A percentile compares a stretch with the other conserved stretches of the same genome.
phyloP scores from a whole-genome alignment of 2,329 filamentous ascomycete genomes.

The Magnaporthiopsis incrustans region DNA sequence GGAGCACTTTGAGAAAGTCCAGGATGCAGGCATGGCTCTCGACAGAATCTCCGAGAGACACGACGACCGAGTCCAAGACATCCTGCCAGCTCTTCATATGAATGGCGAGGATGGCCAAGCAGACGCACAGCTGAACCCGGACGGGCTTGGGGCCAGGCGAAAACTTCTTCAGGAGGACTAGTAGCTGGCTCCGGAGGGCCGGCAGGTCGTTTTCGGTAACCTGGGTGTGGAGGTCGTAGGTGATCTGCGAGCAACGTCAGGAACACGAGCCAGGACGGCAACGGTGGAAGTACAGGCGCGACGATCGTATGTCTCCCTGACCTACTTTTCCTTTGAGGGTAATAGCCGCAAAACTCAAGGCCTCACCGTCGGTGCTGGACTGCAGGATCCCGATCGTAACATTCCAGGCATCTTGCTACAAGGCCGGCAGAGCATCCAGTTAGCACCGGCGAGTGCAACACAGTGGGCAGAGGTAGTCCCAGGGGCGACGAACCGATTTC shows the following conservation, averaged over 20 bases:
- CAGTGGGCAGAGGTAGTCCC: neutral
- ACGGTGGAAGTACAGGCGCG: too few species aligned
- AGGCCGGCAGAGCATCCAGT: constrained; percentile 17
- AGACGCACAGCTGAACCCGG: constrained; percentile 88
- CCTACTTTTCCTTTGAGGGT: constrained; percentile 95
- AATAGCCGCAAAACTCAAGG: constrained; percentile 90
- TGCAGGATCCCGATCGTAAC: constrained; percentile 81
- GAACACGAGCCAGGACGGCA: neutral
- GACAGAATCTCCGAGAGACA: constrained; percentile 66
- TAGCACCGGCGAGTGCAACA: constrained; percentile 12
- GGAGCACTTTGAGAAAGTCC: constrained; percentile 93
- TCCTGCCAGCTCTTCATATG: constrained; percentile 96
- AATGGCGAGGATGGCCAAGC: constrained; percentile 87
- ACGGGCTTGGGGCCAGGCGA: constrained; percentile 76
- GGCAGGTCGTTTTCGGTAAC: constrained; percentile 67
- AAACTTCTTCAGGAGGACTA: constrained; percentile 73
- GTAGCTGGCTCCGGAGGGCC: constrained; percentile 73
- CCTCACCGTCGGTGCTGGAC: constrained; percentile 70
- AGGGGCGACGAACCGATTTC: constrained; percentile 70
- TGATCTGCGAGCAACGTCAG: constrained; percentile 55
- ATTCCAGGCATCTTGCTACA: constrained; percentile 81
- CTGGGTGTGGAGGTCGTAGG: constrained; percentile 84
- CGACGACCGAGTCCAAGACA: constrained; percentile 74
- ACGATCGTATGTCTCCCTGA: neutral
- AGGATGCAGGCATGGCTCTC: constrained; percentile 80